Evolutionary conservation across 1,284 basidiomycete species (phyloP).

Genomic region (Microbotryomycetes sp.): DNA sequence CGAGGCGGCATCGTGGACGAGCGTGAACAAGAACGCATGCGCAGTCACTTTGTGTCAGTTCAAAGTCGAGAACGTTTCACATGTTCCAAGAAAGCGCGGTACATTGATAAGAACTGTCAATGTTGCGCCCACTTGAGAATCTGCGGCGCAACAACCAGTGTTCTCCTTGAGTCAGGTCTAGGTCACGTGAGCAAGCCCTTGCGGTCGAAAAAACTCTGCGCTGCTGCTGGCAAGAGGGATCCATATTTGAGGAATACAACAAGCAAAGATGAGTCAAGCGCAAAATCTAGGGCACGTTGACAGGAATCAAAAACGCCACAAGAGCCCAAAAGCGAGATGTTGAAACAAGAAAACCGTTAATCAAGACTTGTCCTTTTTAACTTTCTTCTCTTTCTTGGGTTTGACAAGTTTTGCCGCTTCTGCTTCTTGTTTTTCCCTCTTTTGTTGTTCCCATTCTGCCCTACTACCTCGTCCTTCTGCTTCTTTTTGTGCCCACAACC

Average conservation of each 20-base stretch:
- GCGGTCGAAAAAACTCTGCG: too few relatives aligned
- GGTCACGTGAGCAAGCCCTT: too few relatives aligned
- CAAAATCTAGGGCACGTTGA: background rate
- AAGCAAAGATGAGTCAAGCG: background rate
- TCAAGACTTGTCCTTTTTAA: slow-evolving; percentile 3
- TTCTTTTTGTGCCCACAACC: slow-evolving; percentile 32
- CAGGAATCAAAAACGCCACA: background rate
- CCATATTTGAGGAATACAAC: too few relatives aligned
- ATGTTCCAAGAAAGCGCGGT: too few relatives aligned
- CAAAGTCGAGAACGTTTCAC: too few relatives aligned
- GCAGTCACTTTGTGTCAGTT: slow-evolving; percentile 12
- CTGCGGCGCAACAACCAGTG: too few relatives aligned
- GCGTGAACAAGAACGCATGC: background rate
- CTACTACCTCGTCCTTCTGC: slow-evolving; percentile 17
- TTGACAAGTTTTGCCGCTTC: background rate
- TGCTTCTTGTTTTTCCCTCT: slow-evolving; percentile 10
- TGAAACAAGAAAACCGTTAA: background rate
- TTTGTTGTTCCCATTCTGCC: slow-evolving; percentile 20
- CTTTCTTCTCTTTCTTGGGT: slow-evolving; percentile 1
- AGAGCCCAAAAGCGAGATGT: background rate
- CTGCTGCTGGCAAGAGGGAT: too few relatives aligned
- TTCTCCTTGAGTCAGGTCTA: too few relatives aligned
- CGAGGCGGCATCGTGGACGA: background rate
- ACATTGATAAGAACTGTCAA: too few relatives aligned
- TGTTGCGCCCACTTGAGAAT: too few relatives aligned